phyloP scores from a whole-genome alignment of 495 filamentous ascomycete genomes.

The Tuber calosporum region DNA sequence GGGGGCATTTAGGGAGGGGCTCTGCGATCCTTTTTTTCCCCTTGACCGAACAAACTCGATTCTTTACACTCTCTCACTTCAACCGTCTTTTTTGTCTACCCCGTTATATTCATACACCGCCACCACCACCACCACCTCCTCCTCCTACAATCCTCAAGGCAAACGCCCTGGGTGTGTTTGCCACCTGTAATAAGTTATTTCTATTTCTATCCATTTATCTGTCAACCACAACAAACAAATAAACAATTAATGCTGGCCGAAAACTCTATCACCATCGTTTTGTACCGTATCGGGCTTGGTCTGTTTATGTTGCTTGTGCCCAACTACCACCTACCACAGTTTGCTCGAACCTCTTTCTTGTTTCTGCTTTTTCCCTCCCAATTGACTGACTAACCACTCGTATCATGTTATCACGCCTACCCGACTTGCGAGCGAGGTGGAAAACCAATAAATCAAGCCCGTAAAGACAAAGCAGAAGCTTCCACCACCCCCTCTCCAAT shows the following conservation, averaged over 20 bases:
- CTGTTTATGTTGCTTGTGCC: not conserved
- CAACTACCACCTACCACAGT: not conserved
- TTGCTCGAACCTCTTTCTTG: not conserved
- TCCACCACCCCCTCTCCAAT: not conserved
- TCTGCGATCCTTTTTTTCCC: not conserved
- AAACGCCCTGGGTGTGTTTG: not conserved
- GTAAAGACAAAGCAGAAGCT: not conserved
- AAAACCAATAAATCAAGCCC: not conserved
- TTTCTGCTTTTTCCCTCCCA: not conserved
- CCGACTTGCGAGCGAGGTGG: not conserved
- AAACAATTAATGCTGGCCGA: not conserved
- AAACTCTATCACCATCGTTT: not conserved
- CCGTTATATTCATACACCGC: not conserved
- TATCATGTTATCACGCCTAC: not conserved
- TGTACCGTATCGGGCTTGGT: not conserved
- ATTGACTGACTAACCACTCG: not conserved
- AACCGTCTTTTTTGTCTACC: not conserved
- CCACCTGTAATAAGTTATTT: conserved; percentile 4
- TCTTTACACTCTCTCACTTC: not conserved
- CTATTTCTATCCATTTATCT: not conserved
- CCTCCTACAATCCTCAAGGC: not conserved
- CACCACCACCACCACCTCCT: too few relatives aligned
- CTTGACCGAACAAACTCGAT: not conserved
- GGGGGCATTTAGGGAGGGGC: not conserved
- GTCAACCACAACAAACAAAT: not conserved